Percentiles rank a stretch among this genome's conserved stretches.
Conservation (phyloP, 805 yeast species). For the Candida sonorensis region DNA sequence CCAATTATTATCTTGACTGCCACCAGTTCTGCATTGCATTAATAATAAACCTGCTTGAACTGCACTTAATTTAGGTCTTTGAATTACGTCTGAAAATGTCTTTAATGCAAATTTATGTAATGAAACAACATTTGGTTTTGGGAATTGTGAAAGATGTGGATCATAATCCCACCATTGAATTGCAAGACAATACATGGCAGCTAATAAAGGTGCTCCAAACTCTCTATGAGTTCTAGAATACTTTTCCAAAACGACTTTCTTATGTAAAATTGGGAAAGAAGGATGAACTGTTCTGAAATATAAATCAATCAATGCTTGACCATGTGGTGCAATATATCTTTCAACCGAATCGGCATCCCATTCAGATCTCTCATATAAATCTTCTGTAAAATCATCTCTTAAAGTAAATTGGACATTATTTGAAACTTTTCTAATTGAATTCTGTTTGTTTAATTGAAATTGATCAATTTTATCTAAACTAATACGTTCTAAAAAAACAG, state of each 20-base stretch:
- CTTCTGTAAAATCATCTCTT: conserved; percentile 73
- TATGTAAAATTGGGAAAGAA: conserved; percentile 84
- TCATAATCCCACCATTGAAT: conserved; percentile 93
- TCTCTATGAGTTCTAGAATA: conserved; percentile 88
- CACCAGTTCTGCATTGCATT: conserved; percentile 52
- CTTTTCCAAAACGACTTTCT: conserved; percentile 85
- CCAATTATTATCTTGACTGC: conserved; percentile 62
- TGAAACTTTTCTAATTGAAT: conserved; percentile 74
- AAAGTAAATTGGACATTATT: conserved; percentile 68
- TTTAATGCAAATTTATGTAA: conserved; percentile 62
- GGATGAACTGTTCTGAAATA: conserved; percentile 88
- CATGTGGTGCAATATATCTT: conserved; percentile 84
- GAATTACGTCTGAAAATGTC: conserved; percentile 64
- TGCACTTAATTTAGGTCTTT: conserved; percentile 84
- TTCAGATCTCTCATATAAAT: conserved; percentile 60
- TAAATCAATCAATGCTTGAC: conserved; percentile 69
- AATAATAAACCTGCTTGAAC: conserved; percentile 84
- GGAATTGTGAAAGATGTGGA: conserved; percentile 64
- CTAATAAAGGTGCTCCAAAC: conserved; percentile 82
- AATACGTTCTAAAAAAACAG: conserved; percentile 57
- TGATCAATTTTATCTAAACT: conserved; percentile 70
- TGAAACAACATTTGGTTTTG: conserved; percentile 71
- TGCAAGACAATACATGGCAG: conserved; percentile 85
- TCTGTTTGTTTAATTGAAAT: conserved; percentile 59
- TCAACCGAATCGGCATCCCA: conserved; percentile 81